Evolutionary conservation across 352 stramenopile genomes (phyloP), one percentile per base, ranked within the genome.

Genomic region (Phytophthora pisi): DNA sequence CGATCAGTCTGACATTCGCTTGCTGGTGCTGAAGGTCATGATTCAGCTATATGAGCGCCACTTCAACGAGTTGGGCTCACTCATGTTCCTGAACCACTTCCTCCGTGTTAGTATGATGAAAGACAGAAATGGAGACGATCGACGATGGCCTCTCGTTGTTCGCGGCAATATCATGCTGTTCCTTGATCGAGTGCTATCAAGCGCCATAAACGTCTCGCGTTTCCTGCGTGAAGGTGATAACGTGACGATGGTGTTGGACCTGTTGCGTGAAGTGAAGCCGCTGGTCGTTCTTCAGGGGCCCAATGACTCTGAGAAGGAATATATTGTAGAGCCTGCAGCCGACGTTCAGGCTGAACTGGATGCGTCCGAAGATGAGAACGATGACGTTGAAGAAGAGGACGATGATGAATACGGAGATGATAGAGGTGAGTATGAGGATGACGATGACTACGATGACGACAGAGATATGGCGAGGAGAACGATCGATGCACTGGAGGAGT

Each of bases 1-100:
- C 2, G 77, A 91, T 31, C 72, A 79, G 60, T 91, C 80, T 0
- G 87, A 93, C 58, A 91, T 95, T 70, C 82, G 87, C 3, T 70
- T 95, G 46, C 58, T 96, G 20, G 88, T 94, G 34, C 54, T 96
- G 9, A 95, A 95, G 63, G 84, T 93, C 30, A 96, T 96, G 88
- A 94, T 94, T 51, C 84, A 94, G 61, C 52, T 96, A 0, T 96
- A 93, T 57, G 87, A 96, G 58, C 82, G 86, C 4, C 84, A 96
- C 57, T 93, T 86, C 42, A 84, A 74, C 26, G 74, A 93, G 28
- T 72, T 96, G 26, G 83, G 74, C 24, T 95, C 88, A n/a, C 65
- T 96, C 0, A 67, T 85, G 47, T 96, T 96, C 52, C 64, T 96
- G 23, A 96, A 95, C 50, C 88, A 94, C 52, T 83, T 96, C 23